Conservation (phyloP, 2,329 filamentous ascomycete genomes). For the Hirsutella minnesotensis region DNA sequence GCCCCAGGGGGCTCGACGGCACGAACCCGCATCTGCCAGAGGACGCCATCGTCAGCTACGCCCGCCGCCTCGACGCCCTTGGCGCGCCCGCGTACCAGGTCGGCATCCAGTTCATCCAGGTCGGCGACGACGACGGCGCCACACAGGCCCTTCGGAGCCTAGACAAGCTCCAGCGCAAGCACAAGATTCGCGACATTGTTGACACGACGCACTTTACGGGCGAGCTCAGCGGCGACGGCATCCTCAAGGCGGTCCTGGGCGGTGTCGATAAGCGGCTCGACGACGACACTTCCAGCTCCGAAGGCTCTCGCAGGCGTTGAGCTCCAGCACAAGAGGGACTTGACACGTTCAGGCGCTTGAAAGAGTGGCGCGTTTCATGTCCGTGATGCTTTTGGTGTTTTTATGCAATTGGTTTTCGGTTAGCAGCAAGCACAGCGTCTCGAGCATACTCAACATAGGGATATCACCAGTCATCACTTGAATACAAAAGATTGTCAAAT, state of each 20-base stretch:
- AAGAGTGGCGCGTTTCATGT: no score
- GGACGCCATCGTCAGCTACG: slow-evolving; percentile 52
- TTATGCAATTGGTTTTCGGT: no score
- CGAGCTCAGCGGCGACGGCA: slow-evolving; percentile 51
- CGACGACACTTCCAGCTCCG: background rate
- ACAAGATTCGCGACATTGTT: slow-evolving; percentile 69
- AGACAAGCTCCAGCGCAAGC: slow-evolving; percentile 46
- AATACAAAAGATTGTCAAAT: no score
- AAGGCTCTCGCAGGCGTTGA: background rate
- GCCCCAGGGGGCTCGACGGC: slow-evolving; percentile 46
- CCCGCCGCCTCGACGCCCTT: slow-evolving; percentile 56
- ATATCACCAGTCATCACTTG: no score
- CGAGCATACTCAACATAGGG: no score
- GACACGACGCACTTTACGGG: slow-evolving; percentile 70
- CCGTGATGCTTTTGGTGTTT: no score
- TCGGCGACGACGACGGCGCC: slow-evolving; percentile 62
- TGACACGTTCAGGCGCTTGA: no score
- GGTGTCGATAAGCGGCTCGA: slow-evolving; percentile 47
- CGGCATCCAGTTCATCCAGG: slow-evolving; percentile 92
- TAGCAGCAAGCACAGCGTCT: no score
- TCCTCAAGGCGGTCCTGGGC: slow-evolving; percentile 75
- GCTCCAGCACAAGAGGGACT: no score
- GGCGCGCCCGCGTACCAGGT: slow-evolving; percentile 70
- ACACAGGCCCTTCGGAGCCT: slow-evolving; percentile 54
- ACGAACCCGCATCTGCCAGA: slow-evolving; percentile 35